Percentiles rank a stretch among this genome's conserved stretches.
Evolutionary conservation across 1,284 basidiomycete species (phyloP).

Genomic region (Porodaedalea pini): DNA sequence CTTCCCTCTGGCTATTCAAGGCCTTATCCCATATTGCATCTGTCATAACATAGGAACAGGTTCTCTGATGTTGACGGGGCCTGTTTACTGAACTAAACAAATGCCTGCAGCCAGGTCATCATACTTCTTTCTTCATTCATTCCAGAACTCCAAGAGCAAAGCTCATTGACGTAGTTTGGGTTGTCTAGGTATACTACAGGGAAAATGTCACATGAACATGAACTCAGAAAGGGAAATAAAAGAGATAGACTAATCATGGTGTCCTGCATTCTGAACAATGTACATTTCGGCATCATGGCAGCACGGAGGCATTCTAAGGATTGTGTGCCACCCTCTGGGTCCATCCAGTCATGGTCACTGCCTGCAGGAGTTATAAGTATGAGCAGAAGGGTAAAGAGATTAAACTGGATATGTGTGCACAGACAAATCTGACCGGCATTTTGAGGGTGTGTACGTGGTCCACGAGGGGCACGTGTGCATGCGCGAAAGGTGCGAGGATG

Average conservation of each 20-base stretch:
- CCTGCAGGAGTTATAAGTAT: constrained; percentile 45
- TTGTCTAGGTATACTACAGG: constrained; percentile 81
- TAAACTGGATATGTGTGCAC: constrained; percentile 40
- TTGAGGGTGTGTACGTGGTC: constrained; percentile 72
- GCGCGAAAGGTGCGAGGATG: constrained; percentile 83
- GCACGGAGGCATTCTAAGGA: constrained; percentile 66
- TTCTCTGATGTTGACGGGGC: too few relatives aligned
- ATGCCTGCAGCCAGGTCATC: too few relatives aligned
- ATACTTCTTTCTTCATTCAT: too few relatives aligned
- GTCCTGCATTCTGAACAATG: constrained; percentile 75
- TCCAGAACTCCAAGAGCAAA: too few relatives aligned
- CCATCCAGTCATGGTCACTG: constrained; percentile 93
- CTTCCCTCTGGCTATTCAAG: too few relatives aligned
- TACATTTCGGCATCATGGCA: constrained; percentile 68
- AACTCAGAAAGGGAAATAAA: neutral
- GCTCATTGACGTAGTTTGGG: constrained; percentile 67
- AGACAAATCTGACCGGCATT: constrained; percentile 83
- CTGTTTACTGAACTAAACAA: too few relatives aligned
- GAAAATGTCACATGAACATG: constrained; percentile 23
- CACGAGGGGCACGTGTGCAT: constrained; percentile 81
- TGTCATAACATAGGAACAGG: too few relatives aligned
- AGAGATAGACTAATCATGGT: constrained; percentile 50
- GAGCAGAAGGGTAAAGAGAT: neutral
- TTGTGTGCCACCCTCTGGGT: constrained; percentile 75
- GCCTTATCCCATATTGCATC: too few relatives aligned